These are phyloP conservation scores for Penicillium waksmanii DNA, from an alignment of 495 filamentous ascomycete genomes.

Conservation along the genomic window DNA sequence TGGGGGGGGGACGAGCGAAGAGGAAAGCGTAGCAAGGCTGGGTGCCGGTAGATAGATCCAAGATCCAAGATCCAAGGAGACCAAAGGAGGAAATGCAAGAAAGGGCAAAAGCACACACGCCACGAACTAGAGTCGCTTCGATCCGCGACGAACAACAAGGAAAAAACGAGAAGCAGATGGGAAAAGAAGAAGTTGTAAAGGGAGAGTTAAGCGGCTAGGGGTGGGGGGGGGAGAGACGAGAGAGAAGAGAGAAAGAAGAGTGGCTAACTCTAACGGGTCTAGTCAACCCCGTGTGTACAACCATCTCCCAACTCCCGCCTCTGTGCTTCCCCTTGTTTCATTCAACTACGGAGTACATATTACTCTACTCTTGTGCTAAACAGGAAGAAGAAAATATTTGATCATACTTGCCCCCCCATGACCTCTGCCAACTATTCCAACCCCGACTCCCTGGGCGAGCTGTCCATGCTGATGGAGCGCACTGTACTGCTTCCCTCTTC, in stretches of 20 bases:
- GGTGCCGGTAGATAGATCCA: conserved; percentile 1
- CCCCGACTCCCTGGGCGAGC: conserved; percentile 46
- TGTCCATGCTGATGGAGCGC: conserved; percentile 49
- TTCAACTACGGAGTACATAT: neutral
- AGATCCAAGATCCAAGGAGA: conserved; percentile 10
- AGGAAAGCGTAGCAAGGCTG: conserved; percentile 13
- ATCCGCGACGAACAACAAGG: conserved; percentile 20
- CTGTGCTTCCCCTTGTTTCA: conserved; percentile 10
- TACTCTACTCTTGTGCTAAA: neutral
- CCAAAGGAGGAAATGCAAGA: neutral
- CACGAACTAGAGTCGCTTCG: conserved; percentile 9
- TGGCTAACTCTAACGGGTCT: conserved; percentile 35
- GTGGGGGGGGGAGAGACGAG: conserved; percentile 27
- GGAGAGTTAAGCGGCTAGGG: conserved; percentile 41
- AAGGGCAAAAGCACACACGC: conserved; percentile 15
- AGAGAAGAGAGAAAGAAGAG: neutral
- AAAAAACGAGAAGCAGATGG: conserved; percentile 18
- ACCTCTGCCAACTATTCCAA: conserved; percentile 33
- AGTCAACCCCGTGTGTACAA: conserved; percentile 29
- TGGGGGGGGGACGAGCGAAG: conserved; percentile 17
- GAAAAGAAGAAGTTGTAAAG: conserved; percentile 23
- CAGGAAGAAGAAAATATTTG: no score
- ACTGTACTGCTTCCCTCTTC: conserved; percentile 36
- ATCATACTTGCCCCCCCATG: neutral
- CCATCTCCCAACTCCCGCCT: conserved; percentile 19